A percentile compares a stretch with the other conserved stretches of the same genome.
Conservation (phyloP, 306 rosid species). For the Clitoria ternatea region DNA sequence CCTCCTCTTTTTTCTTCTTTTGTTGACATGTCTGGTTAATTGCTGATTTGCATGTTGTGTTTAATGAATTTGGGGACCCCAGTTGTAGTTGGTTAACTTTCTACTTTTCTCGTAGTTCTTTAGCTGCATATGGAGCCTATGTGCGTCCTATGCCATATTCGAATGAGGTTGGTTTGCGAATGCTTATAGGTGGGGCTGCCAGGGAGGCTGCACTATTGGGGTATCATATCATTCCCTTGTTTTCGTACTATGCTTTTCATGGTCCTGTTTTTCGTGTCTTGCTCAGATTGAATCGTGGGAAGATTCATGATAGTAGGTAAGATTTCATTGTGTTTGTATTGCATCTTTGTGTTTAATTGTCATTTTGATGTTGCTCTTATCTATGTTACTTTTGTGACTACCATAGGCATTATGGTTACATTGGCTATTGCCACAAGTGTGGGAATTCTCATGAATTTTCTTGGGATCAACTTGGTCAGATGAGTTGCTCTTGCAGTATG, state of each 20-base stretch:
- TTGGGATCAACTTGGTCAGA: conserved; percentile 73
- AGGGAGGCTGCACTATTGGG: conserved; percentile 88
- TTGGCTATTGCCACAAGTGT: conserved; percentile 67
- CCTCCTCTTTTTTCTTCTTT: not conserved
- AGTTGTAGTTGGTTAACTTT: not conserved
- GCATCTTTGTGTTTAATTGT: not conserved
- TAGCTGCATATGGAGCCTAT: conserved; percentile 96
- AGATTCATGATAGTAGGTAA: conserved; percentile 64
- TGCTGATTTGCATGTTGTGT: not conserved
- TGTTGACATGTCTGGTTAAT: not conserved
- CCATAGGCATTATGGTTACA: conserved; percentile 66
- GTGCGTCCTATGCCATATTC: conserved; percentile 83
- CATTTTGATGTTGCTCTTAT: not conserved
- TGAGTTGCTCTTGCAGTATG: conserved; percentile 63
- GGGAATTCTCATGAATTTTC: conserved; percentile 74
- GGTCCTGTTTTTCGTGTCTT: conserved; percentile 92
- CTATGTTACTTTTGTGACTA: not conserved
- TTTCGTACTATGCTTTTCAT: conserved; percentile 78
- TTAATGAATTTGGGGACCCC: conserved; percentile 5
- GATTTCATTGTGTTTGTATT: not conserved
- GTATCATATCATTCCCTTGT: conserved; percentile 65
- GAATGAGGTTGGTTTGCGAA: conserved; percentile 84
- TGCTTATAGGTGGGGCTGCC: conserved; percentile 94
- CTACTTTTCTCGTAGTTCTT: conserved; percentile 49
- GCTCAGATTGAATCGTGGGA: conserved; percentile 71